Base-by-base conservation (phyloP, 345 rosid genomes). In the Nephelium lappaceum region DNA sequence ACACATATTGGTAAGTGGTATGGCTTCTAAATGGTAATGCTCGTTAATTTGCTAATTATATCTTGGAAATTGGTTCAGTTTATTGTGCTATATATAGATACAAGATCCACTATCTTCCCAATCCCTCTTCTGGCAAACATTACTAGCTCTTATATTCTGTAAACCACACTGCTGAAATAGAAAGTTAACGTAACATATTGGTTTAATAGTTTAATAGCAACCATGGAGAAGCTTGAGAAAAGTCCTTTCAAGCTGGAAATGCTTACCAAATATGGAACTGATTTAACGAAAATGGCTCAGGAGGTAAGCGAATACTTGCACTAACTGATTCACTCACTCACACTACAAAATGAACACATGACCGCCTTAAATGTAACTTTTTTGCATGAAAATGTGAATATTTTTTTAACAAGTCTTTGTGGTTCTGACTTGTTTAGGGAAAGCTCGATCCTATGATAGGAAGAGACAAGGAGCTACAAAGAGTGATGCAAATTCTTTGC, bases 391-490 rank as follows among this genome's bases (percentile, higher is more conserved):
- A 49, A 49, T 49, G 55, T 16, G 5, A 12, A 49, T 49, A 11
- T 21, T 6, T 10, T 18, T 21, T 19, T 43, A 21, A 3, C 19
- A n/a, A n/a, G 2, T 47, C 11, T 15, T 11, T 14, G 15, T 61
- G 47, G 8, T 47, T 47, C 47, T 45, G 8, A 31, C 39, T 47
- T 43, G 36, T 65, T 3, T 69, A 74, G 80, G 82, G 61, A 25
- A 80, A 75, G 36, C 27, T 84, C 63, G 84, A 81, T 25, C 82
- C 78, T 49, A 11, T 81, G 3, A 24, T 62, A 8, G 82, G 86
- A 71, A 75, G 82, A 53, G 19, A 75, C 36, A 12, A 36, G 0
- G 72, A 78, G 38, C 23, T 78, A 0, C 57, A 81, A 36, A 41
- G 81, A 62, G 77, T 77, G 0, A 72, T 36, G 4, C 85, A 84